A percentile compares a stretch with the other conserved stretches of the same genome.
Evolutionary conservation across 495 filamentous ascomycete genomes (phyloP).

Genomic region (Penicillium bialowiezense): DNA sequence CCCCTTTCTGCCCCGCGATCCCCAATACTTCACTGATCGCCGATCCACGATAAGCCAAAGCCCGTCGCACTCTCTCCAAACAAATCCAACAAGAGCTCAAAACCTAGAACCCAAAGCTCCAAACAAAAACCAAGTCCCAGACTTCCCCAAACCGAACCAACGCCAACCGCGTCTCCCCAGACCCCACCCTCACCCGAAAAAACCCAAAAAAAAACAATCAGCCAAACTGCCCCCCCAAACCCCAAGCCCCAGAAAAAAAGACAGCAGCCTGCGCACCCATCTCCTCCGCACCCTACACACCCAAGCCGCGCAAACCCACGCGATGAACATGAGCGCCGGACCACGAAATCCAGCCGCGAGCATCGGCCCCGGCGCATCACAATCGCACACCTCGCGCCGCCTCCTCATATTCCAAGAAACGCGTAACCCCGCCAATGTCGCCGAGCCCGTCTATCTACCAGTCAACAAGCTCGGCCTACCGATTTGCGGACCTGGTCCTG

Average conservation of each 20-base stretch:
- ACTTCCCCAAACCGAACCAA: too few species aligned
- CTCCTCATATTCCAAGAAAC: constrained; percentile 40
- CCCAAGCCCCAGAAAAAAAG: background rate
- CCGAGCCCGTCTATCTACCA: constrained; percentile 35
- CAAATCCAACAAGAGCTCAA: background rate
- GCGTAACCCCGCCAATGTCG: constrained; percentile 28
- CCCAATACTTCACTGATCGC: constrained; percentile 4
- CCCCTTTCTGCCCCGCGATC: constrained; percentile 19
- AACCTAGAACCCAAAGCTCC: background rate
- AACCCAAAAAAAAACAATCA: constrained; percentile 1
- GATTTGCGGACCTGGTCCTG: constrained; percentile 36
- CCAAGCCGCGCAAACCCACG: constrained; percentile 1
- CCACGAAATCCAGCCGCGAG: background rate
- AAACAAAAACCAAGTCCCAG: background rate
- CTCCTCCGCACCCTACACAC: background rate
- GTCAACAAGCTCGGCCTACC: constrained; percentile 46
- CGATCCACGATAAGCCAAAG: constrained; percentile 9
- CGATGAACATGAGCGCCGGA: constrained; percentile 3
- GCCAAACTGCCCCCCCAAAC: constrained; percentile 2
- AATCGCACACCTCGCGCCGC: constrained; percentile 18
- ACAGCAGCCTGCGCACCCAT: constrained; percentile 3
- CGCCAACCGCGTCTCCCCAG: too few species aligned
- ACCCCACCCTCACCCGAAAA: background rate
- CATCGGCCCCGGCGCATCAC: background rate
- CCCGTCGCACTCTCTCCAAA: constrained; percentile 5